These are phyloP conservation scores for Chalciporus chontae DNA, from an alignment of 768 basidiomycete species.

Conservation along the genomic window DNA sequence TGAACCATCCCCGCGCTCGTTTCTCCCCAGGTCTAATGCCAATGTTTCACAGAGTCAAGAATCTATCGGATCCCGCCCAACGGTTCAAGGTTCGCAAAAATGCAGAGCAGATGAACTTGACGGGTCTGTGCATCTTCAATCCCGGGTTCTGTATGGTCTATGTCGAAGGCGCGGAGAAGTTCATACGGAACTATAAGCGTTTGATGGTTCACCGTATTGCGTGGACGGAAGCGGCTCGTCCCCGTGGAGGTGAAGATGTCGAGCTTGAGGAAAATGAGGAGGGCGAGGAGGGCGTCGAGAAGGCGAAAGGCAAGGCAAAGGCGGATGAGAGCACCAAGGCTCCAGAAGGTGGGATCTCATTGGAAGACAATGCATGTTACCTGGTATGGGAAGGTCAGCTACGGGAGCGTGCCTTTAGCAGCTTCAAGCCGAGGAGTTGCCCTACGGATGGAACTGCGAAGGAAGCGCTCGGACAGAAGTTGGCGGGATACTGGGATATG, in stretches of 20 bases:
- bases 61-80: conserved; percentile 87
- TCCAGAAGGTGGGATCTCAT: conserved; percentile 33
- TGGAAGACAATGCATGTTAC: conserved; percentile 86
- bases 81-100: conserved; percentile 97
- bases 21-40: not conserved
- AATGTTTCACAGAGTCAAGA: conserved; percentile 55
- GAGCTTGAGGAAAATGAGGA: conserved; percentile 56
- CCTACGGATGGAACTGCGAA: conserved; percentile 84
- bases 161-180: conserved; percentile 87
- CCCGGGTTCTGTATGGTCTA: conserved; percentile 87
- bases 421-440: conserved; percentile 78
- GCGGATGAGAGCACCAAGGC: conserved; percentile 27
- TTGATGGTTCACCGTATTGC: conserved; percentile 84
- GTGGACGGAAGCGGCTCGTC: conserved; percentile 90
- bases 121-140: conserved; percentile 89
- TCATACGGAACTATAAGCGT: conserved; percentile 81
- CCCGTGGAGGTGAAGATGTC: conserved; percentile 69
- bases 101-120: conserved; percentile 85
- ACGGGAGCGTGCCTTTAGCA: conserved; percentile 74
- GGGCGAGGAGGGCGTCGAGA: conserved; percentile 39
- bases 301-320: conserved; percentile 30
- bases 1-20: conserved; percentile 15
- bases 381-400: conserved; percentile 92
- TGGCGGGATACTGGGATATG: conserved; percentile 92
- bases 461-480: conserved; percentile 79